A percentile compares a stretch with the other conserved stretches of the same genome.
phyloP scores from a whole-genome alignment of 768 basidiomycete genomes.

The Russula brevipes region DNA sequence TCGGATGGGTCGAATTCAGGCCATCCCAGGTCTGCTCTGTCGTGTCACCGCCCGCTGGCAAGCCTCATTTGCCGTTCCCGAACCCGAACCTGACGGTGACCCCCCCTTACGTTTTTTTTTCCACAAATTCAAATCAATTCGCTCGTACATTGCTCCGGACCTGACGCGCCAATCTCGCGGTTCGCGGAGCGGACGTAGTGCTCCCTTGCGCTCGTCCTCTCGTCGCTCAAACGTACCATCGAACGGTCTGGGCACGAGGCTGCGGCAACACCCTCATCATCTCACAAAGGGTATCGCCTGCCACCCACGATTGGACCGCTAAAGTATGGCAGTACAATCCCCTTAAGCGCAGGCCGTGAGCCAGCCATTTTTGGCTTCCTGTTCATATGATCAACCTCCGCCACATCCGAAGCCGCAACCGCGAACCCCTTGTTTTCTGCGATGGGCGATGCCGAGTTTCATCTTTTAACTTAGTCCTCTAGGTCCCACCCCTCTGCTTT shows the following conservation, averaged over 20 bases:
- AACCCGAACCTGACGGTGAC: background rate
- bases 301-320: too few species aligned
- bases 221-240: background rate
- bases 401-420: background rate
- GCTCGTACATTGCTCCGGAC: too few species aligned
- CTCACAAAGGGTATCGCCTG: too few species aligned
- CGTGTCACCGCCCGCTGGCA: background rate
- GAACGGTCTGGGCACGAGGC: too few species aligned
- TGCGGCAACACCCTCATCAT: too few species aligned
- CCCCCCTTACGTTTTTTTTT: background rate
- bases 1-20: background rate
- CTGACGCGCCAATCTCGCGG: background rate
- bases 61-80: background rate
- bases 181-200: background rate
- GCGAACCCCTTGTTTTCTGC: background rate
- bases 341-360: background rate
- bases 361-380: background rate
- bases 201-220: background rate
- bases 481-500: background rate
- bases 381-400: background rate
- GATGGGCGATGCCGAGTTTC: background rate
- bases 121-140: background rate
- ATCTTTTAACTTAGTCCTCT: background rate
- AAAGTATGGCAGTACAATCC: too few species aligned
- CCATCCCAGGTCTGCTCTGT: background rate